These are phyloP conservation scores for Phytophthora cryptogea DNA, from an alignment of 352 stramenopile species.

Conservation along the genomic window DNA sequence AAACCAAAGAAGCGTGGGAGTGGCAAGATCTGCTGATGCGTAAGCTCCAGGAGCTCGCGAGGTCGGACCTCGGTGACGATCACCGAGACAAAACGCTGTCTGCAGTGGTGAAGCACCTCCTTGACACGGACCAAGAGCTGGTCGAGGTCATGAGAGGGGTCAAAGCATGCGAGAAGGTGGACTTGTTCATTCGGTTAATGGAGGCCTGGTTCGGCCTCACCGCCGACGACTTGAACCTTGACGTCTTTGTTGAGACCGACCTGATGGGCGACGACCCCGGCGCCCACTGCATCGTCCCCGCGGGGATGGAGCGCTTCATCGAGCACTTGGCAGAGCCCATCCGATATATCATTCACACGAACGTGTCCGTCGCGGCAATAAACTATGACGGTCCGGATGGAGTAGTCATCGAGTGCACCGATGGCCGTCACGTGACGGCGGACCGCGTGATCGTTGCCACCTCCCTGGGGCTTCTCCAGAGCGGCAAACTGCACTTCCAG, in stretches of 20 bases:
- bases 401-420: constrained; percentile 43
- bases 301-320: constrained; percentile 61
- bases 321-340: constrained; percentile 41
- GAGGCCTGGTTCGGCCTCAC: constrained; percentile 62
- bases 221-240: constrained; percentile 35
- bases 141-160: constrained; percentile 28
- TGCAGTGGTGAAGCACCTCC: constrained; percentile 42
- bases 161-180: constrained; percentile 20
- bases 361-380: constrained; percentile 36
- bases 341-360: constrained; percentile 41
- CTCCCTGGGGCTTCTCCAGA: constrained; percentile 60
- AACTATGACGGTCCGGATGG: constrained; percentile 33
- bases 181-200: constrained; percentile 41
- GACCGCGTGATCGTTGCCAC: constrained; percentile 61
- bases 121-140: constrained; percentile 30
- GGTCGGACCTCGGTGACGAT: constrained; percentile 10
- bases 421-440: constrained; percentile 29
- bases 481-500: constrained; percentile 50
- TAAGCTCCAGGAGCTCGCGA: constrained; percentile 48
- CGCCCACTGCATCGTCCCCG: constrained; percentile 54
- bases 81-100: constrained; percentile 35
- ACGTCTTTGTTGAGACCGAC: constrained; percentile 36
- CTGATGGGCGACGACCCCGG: constrained; percentile 50
- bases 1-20: constrained; percentile 47
- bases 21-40: constrained; percentile 50